Percentiles rank a stretch among this genome's conserved stretches.
phyloP scores from a whole-genome alignment of 192 early-diverging fungal species.

The Podila minutissima region DNA sequence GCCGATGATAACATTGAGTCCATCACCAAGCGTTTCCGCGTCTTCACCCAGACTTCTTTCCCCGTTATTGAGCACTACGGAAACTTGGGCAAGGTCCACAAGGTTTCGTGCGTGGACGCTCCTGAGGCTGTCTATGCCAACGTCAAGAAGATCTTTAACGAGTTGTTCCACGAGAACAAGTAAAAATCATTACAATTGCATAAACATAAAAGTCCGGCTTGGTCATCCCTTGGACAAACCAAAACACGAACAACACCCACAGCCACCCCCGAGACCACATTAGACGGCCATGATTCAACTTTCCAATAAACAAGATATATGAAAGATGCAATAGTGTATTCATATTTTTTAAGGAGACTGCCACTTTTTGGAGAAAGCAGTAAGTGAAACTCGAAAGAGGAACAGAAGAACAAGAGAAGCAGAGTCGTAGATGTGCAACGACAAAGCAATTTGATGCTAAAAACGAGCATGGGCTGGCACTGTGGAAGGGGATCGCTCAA shows the following conservation, averaged over 20 bases:
- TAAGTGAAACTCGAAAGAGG: too few species aligned
- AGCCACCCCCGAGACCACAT: too few species aligned
- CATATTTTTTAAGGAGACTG: too few species aligned
- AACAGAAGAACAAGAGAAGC: not conserved
- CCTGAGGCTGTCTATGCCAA: slow-evolving; percentile 75
- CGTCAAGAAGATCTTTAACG: slow-evolving; percentile 68
- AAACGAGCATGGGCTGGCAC: not conserved
- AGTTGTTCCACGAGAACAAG: slow-evolving; percentile 50
- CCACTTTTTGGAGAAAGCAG: too few species aligned
- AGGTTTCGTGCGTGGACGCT: slow-evolving; percentile 71
- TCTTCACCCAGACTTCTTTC: slow-evolving; percentile 86
- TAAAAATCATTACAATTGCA: not conserved
- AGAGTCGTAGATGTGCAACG: not conserved
- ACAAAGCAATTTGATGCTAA: not conserved
- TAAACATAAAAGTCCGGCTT: too few species aligned
- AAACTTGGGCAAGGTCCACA: slow-evolving; percentile 82
- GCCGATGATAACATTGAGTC: slow-evolving; percentile 96
- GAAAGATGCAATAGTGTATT: too few species aligned
- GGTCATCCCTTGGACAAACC: too few species aligned
- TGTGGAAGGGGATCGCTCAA: slow-evolving; percentile 4
- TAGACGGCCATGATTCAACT: too few species aligned
- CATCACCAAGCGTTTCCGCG: slow-evolving; percentile 94
- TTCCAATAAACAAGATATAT: too few species aligned
- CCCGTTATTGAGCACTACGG: slow-evolving; percentile 91
- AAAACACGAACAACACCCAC: too few species aligned